phyloP scores from a whole-genome alignment of 2,329 filamentous ascomycete genomes.

The Scedosporium dehoogii region DNA sequence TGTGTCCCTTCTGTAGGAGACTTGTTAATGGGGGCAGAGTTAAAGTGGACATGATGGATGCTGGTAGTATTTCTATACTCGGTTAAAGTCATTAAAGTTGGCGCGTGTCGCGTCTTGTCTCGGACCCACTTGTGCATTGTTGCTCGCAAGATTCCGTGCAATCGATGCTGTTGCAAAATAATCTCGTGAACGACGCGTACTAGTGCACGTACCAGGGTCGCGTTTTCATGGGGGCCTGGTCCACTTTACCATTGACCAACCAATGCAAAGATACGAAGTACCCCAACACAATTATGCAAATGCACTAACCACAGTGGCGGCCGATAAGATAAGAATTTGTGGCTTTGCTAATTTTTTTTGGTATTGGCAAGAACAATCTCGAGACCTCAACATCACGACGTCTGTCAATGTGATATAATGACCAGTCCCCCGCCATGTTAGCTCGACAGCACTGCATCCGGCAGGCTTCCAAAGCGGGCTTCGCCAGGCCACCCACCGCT shows the following conservation, averaged over 20 bases:
- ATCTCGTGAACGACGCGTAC: neutral
- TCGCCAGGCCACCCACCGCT: neutral
- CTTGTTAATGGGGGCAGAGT: neutral
- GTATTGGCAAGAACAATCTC: neutral
- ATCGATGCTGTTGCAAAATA: neutral
- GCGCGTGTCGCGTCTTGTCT: neutral
- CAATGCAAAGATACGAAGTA: neutral
- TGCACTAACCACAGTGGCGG: conserved; percentile 2
- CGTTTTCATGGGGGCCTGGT: neutral
- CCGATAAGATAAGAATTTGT: conserved; percentile 11
- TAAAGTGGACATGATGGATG: neutral
- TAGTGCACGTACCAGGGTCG: neutral
- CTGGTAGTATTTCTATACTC: neutral
- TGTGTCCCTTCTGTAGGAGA: neutral
- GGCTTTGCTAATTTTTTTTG: conserved; percentile 5
- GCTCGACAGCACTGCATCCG: conserved; percentile 1
- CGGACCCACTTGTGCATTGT: neutral
- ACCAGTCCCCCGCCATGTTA: neutral
- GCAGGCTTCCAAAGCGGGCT: neutral
- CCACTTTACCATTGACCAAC: neutral
- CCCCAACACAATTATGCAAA: neutral
- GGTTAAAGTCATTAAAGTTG: neutral
- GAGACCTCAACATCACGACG: neutral
- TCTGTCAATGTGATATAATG: neutral
- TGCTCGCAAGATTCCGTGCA: neutral